Evolutionary conservation across 257 asterid genomes (phyloP).

Genomic region (Solanum phureja): DNA sequence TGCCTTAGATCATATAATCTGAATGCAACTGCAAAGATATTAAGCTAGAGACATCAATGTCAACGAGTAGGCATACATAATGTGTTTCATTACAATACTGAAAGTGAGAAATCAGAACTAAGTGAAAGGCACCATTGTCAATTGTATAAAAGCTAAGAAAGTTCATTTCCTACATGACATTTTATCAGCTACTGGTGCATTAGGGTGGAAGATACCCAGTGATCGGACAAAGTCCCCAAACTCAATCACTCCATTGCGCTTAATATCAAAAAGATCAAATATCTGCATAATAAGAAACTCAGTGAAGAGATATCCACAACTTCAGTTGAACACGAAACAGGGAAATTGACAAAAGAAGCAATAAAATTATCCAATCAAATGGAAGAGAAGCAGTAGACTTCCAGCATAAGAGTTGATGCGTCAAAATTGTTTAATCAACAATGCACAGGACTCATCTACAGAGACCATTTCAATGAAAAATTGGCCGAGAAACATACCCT

Average conservation of each 20-base stretch:
- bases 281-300: constrained; percentile 25
- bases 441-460: not conserved
- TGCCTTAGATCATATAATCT: constrained; percentile 69
- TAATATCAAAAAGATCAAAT: constrained; percentile 68
- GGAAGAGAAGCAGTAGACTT: not conserved
- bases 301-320: not conserved
- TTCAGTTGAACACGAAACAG: not conserved
- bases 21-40: constrained; percentile 58
- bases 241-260: constrained; percentile 74
- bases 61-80: not conserved
- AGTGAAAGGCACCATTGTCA: not conserved
- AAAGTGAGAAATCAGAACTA: not conserved
- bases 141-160: not conserved
- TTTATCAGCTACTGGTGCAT: constrained; percentile 51
- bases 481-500: constrained; percentile 1
- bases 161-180: constrained; percentile 38
- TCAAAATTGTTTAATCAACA: not conserved
- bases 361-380: not conserved
- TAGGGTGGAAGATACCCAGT: constrained; percentile 72
- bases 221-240: constrained; percentile 87
- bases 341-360: not conserved
- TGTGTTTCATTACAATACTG: not conserved
- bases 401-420: not conserved
- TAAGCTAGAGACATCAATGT: not conserved
- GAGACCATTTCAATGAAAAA: not conserved